Conservation (phyloP, 176 grass and related monocot species). For the Coix lacrymajobi region DNA sequence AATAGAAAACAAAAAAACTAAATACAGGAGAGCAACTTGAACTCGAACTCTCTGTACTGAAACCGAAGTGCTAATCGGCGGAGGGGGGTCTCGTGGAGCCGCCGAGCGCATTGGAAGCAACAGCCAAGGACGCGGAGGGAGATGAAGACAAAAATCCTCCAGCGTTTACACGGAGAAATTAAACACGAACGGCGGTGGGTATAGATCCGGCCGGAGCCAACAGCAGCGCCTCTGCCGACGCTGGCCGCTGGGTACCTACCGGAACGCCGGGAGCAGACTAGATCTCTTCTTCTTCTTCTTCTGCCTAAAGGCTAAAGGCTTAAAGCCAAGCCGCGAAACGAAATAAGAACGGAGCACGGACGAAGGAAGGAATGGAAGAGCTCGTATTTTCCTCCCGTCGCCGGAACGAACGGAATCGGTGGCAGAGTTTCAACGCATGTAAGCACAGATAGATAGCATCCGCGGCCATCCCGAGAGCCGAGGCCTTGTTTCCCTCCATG, state of each 20-base stretch:
- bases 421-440: background rate
- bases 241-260: background rate
- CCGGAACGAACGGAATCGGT: background rate
- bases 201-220: conserved; percentile 3
- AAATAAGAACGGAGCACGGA: background rate
- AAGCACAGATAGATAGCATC: background rate
- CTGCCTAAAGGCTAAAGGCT: background rate
- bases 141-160: background rate
- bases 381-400: background rate
- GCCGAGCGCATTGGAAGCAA: background rate
- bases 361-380: background rate
- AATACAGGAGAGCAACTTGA: background rate
- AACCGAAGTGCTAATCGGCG: background rate
- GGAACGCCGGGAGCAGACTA: background rate
- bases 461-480: background rate
- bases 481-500: background rate
- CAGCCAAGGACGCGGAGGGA: background rate
- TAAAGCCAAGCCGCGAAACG: background rate
- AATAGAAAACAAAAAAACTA: background rate
- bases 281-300: background rate
- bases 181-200: background rate
- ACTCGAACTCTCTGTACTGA: background rate
- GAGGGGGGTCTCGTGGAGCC: background rate
- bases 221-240: background rate
- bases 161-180: background rate